Evolutionary conservation across 768 basidiomycete species (phyloP).

Genomic region (Xanthoconium stramineum): DNA sequence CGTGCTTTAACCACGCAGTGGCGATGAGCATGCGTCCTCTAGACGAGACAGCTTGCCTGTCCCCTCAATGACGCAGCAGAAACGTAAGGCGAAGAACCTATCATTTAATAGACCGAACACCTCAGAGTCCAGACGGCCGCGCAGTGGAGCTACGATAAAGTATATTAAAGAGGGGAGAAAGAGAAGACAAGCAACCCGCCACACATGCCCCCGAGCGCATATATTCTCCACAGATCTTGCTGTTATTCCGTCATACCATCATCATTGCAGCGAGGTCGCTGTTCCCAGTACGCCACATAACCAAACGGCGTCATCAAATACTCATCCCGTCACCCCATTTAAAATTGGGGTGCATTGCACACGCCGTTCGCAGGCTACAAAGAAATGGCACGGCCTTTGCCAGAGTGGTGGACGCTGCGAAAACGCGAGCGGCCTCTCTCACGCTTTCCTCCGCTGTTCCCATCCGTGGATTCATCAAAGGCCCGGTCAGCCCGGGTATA

Average conservation of each 20-base stretch:
- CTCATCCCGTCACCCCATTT: constrained; percentile 17
- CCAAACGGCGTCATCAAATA: constrained; percentile 30
- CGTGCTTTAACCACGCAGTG: constrained; percentile 30
- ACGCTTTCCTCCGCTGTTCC: constrained; percentile 44
- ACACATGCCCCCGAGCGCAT: constrained; percentile 16
- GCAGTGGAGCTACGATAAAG: constrained; percentile 8
- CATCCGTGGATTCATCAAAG: constrained; percentile 56
- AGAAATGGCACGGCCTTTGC: constrained; percentile 80
- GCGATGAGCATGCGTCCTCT: constrained; percentile 24
- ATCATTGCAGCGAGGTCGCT: constrained; percentile 31
- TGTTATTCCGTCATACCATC: constrained; percentile 25
- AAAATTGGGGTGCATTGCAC: constrained; percentile 25
- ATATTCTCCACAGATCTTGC: constrained; percentile 28
- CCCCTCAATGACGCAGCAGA: constrained; percentile 9
- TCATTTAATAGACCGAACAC: constrained; percentile 18
- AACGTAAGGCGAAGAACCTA: constrained; percentile 16
- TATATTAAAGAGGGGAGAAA: constrained; percentile 16
- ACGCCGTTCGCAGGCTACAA: constrained; percentile 50
- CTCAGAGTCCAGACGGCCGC: constrained; percentile 15
- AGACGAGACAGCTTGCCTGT: constrained; percentile 3
- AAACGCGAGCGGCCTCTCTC: constrained; percentile 64
- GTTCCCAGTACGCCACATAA: constrained; percentile 28
- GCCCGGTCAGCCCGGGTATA: constrained; percentile 74
- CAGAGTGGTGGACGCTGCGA: constrained; percentile 58
- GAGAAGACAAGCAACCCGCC: constrained; percentile 4